Percentiles rank a stretch among this genome's conserved stretches.
phyloP scores from a whole-genome alignment of 1,284 basidiomycete species.

The Ceratobasidium sp. region DNA sequence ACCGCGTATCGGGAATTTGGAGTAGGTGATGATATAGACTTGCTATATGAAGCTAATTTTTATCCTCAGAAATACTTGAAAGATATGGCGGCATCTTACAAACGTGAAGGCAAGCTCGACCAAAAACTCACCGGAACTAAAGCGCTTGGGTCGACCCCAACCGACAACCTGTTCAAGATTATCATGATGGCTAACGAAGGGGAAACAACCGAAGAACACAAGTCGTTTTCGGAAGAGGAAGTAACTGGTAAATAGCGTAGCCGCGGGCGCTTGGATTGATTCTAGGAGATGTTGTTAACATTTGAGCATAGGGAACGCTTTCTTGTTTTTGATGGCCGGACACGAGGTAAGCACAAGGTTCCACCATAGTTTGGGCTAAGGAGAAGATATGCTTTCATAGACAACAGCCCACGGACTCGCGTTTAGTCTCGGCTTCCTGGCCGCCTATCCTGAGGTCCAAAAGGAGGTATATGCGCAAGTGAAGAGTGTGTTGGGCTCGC shows the following conservation, averaged over 20 bases:
- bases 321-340: slow-evolving; percentile 30
- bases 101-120: background rate
- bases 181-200: slow-evolving; percentile 30
- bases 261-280: too few species aligned
- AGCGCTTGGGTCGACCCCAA: background rate
- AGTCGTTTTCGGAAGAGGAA: background rate
- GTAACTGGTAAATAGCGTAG: slow-evolving; percentile 10
- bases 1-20: slow-evolving; percentile 15
- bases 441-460: slow-evolving; percentile 34
- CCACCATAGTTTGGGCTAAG: too few species aligned
- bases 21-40: slow-evolving; percentile 6
- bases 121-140: background rate
- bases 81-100: slow-evolving; percentile 10
- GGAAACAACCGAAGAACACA: slow-evolving; percentile 4
- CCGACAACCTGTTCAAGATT: slow-evolving; percentile 37
- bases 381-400: slow-evolving; percentile 13
- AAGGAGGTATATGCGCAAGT: slow-evolving; percentile 43
- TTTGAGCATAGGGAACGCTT: slow-evolving; percentile 16
- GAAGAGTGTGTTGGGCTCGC: slow-evolving; percentile 17
- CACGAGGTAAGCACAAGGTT: slow-evolving; percentile 17
- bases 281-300: too few species aligned
- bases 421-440: slow-evolving; percentile 37
- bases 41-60: too few species aligned
- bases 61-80: slow-evolving; percentile 10
- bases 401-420: slow-evolving; percentile 46